These are phyloP conservation scores for Eimeria falciformis DNA, from an alignment of 169 alveolate genomes.

Conservation along the genomic window DNA sequence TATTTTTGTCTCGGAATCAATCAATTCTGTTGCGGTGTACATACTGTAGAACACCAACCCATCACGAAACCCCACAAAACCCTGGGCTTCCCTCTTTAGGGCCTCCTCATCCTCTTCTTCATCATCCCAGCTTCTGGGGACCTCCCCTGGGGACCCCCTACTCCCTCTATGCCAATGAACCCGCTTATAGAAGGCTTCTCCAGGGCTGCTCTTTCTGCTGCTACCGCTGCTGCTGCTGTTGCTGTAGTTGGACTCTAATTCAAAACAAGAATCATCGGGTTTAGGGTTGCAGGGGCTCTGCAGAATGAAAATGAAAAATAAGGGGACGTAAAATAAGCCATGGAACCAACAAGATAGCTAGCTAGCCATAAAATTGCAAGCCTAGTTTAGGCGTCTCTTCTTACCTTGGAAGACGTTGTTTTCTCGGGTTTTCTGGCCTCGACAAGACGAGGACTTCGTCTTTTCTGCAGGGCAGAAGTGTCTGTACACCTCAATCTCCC, in stretches of 20 bases:
- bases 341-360: too few relatives aligned
- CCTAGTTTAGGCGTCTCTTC: too few relatives aligned
- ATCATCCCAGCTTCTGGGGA: not conserved
- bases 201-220: too few relatives aligned
- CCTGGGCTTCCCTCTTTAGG: not conserved
- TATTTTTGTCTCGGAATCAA: not conserved
- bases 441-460: not conserved
- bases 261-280: too few relatives aligned
- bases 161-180: not conserved
- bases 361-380: too few relatives aligned
- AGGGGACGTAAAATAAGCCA: too few relatives aligned
- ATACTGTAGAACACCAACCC: slow-evolving; percentile 2
- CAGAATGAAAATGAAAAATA: too few relatives aligned
- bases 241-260: not conserved
- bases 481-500: too few relatives aligned
- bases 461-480: not conserved
- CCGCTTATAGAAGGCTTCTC: not conserved
- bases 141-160: not conserved
- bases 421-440: not conserved
- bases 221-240: not conserved
- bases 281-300: too few relatives aligned
- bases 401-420: not conserved
- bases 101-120: not conserved
- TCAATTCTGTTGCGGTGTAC: not conserved
- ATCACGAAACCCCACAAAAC: not conserved